phyloP scores from a whole-genome alignment of 2,329 filamentous ascomycete genomes.

The Sphaerulina musiva region DNA sequence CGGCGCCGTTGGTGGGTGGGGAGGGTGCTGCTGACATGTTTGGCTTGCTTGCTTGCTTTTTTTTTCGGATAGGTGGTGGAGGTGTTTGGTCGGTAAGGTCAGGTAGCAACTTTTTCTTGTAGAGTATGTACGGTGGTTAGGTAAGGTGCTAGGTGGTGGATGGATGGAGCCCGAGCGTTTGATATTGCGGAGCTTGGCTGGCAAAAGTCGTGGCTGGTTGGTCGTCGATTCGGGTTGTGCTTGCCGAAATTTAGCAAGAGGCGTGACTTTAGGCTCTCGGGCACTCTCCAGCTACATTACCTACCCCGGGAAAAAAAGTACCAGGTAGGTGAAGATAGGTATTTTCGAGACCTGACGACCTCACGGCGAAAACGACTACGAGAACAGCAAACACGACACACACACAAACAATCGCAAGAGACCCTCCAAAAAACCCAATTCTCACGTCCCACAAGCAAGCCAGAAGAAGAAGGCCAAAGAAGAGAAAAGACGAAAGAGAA shows the following conservation, averaged over 20 bases:
- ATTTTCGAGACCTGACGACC: too few species aligned
- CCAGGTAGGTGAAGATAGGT: too few species aligned
- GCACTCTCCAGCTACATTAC: too few species aligned
- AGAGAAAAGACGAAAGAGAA: not conserved
- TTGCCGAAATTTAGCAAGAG: not conserved
- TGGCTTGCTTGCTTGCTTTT: too few species aligned
- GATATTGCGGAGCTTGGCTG: too few species aligned
- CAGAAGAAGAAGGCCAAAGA: not conserved
- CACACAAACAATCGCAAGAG: too few species aligned
- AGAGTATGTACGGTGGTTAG: too few species aligned
- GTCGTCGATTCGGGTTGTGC: not conserved
- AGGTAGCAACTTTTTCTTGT: not conserved
- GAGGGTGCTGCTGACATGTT: constrained; percentile 22
- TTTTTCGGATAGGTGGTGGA: not conserved
- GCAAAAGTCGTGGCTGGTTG: not conserved
- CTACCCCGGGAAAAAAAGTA: too few species aligned
- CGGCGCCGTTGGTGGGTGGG: constrained; percentile 34
- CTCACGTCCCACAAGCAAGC: not conserved
- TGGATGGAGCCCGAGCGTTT: not conserved
- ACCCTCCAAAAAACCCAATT: too few species aligned
- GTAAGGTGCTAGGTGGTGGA: not conserved
- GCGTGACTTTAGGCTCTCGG: not conserved
- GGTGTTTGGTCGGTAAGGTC: not conserved
- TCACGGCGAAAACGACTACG: too few species aligned
- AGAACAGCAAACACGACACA: too few species aligned